phyloP scores from a whole-genome alignment of 306 rosid species.

The Myrica gale region DNA sequence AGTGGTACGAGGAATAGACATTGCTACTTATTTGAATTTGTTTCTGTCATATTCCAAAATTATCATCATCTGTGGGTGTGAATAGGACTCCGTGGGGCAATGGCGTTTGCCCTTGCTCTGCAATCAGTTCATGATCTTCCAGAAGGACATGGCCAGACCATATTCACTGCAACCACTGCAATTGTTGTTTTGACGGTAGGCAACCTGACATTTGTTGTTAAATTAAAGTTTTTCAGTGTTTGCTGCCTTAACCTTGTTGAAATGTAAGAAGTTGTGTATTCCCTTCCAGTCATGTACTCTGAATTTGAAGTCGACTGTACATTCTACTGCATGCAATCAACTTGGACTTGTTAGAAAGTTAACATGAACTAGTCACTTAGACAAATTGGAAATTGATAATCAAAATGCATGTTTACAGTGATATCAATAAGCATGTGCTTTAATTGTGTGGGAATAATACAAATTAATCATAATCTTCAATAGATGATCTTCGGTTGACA shows the following conservation, averaged over 20 bases:
- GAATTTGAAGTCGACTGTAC: not conserved
- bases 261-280: not conserved
- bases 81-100: conserved; percentile 97
- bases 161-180: conserved; percentile 97
- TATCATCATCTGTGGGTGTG: conserved; percentile 26
- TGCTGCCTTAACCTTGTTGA: not conserved
- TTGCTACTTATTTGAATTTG: conserved; percentile 15
- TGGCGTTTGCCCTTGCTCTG: conserved; percentile 98
- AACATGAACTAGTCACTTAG: too few species aligned
- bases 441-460: too few species aligned
- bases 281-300: not conserved
- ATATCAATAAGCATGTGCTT: too few species aligned
- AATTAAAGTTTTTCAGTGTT: conserved; percentile 16
- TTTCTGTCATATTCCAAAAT: conserved; percentile 2
- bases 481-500: not conserved
- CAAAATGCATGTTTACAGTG: too few species aligned
- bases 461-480: not conserved
- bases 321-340: not conserved
- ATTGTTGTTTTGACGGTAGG: conserved; percentile 94
- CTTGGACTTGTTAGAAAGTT: not conserved
- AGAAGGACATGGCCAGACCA: conserved; percentile 98
- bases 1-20: conserved; percentile 62
- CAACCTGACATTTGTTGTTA: conserved; percentile 24
- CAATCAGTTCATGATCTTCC: conserved; percentile 99
- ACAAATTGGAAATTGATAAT: too few species aligned